These are phyloP conservation scores for Penicillium sclerotiorum DNA, from an alignment of 2,329 filamentous ascomycete genomes.

Conservation along the genomic window DNA sequence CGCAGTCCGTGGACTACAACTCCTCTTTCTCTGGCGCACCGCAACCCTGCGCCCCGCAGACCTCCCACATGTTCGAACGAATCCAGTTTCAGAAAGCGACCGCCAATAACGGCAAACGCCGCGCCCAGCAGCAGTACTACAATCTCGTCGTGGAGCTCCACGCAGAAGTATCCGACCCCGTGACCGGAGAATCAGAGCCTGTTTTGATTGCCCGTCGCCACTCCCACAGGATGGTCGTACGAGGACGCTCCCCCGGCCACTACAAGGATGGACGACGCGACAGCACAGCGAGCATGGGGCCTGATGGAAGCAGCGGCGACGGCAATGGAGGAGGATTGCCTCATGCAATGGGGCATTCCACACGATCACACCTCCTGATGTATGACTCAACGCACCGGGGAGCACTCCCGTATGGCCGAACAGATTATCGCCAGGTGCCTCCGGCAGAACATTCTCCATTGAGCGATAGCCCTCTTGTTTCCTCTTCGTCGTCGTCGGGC, in stretches of 20 bases:
- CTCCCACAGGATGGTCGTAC: constrained; percentile 83
- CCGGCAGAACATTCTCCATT: constrained; percentile 40
- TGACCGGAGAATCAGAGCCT: constrained; percentile 56
- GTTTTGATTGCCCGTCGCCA: constrained; percentile 72
- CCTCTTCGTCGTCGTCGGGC: constrained; percentile 42
- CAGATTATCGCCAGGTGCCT: constrained; percentile 41
- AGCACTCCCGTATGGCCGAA: constrained; percentile 34
- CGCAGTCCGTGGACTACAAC: constrained; percentile 38
- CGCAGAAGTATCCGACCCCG: constrained; percentile 61
- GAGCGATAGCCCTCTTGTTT: constrained; percentile 43
- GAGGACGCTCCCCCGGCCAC: constrained; percentile 78
- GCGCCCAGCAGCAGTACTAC: constrained; percentile 90
- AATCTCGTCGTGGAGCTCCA: constrained; percentile 85
- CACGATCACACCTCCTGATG: constrained; percentile 37
- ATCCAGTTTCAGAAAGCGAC: constrained; percentile 95
- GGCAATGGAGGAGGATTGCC: constrained; percentile 31
- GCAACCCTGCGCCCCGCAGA: constrained; percentile 41
- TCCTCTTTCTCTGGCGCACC: constrained; percentile 32
- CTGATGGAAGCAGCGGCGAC: constrained; percentile 59
- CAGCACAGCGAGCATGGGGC: constrained; percentile 71
- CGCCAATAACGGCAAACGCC: constrained; percentile 87
- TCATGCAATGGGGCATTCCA: constrained; percentile 32
- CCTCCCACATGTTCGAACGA: constrained; percentile 73
- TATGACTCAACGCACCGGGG: constrained; percentile 38
- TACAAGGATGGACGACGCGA: constrained; percentile 72